Base-by-base conservation (phyloP, 2,329 filamentous ascomycete genomes). In the Hymenotorrendiella dingleyae region DNA sequence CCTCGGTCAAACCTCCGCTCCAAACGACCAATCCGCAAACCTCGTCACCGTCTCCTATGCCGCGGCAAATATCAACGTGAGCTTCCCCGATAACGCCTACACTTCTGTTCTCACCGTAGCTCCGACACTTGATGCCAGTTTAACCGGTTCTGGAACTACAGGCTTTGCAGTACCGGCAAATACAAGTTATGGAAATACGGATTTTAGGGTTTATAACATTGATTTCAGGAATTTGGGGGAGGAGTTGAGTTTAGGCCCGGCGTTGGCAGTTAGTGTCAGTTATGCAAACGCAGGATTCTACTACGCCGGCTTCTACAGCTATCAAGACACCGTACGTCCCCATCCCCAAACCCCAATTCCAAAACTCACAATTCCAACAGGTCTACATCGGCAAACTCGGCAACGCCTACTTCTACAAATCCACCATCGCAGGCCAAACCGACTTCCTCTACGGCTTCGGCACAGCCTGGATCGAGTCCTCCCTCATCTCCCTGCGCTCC, bases 231-330 rank as follows among this genome's bases (percentile, higher is more conserved):
- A 85, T 52, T 69, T 75, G 33, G 80, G 70, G 52, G 64, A 67
- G 0, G 72, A 73, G 21, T 55, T 54, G 34, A 44, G 54, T 57
- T 68, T 68, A 26, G 78, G 78, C 0, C 81, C 80, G 0, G 68
- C 73, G 3, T 70, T 82, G 29, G 80, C 80, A 0, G 55, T 84
- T 6, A 76, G 73, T 14, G 67, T 82, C 4, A 76, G 73, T 48
- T 73, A 76, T 33, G 78, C 81, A 0, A 84, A 84, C 55, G 72
- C 77, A 0, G 78, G 78, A 0, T 84, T 85, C 56, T 85, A 84
- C 57, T 74, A 74, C 35, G 80, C 75, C 35, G 76, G 79, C 0
- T 76, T 84, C 53, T 80, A 80, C 55, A 79, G 74, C 45, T 84
- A 80, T 54, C 81, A 84, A 61, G 81, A 85, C 48, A 85, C 81